Conservation (phyloP, 2,329 filamentous ascomycete genomes). For the Pseudocercospora fuligena region DNA sequence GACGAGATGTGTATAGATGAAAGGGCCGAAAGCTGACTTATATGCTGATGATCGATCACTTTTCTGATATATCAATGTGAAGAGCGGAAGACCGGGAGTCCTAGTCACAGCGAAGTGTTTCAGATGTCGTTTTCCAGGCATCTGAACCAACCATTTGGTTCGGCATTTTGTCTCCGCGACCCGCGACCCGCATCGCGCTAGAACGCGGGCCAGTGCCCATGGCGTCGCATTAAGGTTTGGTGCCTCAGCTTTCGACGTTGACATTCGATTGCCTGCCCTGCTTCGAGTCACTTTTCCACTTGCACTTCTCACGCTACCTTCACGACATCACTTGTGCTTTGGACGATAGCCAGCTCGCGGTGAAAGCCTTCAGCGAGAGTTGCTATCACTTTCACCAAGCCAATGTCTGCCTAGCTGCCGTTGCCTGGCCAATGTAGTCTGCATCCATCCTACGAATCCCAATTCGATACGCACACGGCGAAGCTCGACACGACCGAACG, state of each 20-base stretch:
- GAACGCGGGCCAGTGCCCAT: not conserved
- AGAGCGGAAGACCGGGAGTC: not conserved
- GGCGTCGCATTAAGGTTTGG: not conserved
- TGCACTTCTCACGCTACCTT: not conserved
- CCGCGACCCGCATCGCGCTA: not conserved
- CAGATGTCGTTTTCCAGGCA: not conserved
- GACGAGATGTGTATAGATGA: no score
- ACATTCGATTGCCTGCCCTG: not conserved
- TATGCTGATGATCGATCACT: not conserved
- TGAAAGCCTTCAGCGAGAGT: not conserved
- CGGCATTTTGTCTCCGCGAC: not conserved
- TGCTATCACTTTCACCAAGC: not conserved
- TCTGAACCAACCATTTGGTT: not conserved
- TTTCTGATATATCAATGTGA: not conserved
- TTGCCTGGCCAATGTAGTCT: not conserved
- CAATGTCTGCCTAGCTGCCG: conserved; percentile 6
- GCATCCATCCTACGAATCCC: not conserved
- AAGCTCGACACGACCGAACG: not conserved
- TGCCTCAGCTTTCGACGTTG: not conserved
- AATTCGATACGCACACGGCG: not conserved
- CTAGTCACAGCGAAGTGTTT: not conserved
- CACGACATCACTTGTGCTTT: not conserved
- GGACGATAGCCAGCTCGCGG: not conserved
- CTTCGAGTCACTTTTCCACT: not conserved
- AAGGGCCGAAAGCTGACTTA: no score